Conservation (phyloP, 768 basidiomycete genomes). For the Mycena floridula region DNA sequence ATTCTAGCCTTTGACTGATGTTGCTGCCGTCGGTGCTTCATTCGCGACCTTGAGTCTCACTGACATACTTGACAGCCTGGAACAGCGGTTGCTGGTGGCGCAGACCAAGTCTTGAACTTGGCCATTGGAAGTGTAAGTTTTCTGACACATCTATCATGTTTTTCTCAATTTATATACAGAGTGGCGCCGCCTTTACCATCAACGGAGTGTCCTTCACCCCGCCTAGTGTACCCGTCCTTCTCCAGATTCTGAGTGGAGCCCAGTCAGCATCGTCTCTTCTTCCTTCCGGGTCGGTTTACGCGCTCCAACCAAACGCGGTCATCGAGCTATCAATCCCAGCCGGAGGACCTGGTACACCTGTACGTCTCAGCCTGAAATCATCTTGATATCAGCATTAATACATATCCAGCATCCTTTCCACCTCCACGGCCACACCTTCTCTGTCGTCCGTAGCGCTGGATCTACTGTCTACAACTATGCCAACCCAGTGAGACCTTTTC, state of each 20-base stretch:
- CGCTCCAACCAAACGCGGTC: constrained; percentile 31
- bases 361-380: constrained; percentile 3
- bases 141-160: background rate
- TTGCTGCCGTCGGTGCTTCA: constrained; percentile 3
- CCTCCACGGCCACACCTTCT: constrained; percentile 22
- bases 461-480: constrained; percentile 20
- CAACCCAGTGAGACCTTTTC: constrained; percentile 32
- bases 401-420: constrained; percentile 26
- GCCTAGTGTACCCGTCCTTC: constrained; percentile 33
- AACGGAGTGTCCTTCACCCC: constrained; percentile 22
- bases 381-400: background rate
- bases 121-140: constrained; percentile 10
- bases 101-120: constrained; percentile 19
- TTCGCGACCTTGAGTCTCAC: background rate
- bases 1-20: constrained; percentile 5
- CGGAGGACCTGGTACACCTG: constrained; percentile 12
- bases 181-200: constrained; percentile 19
- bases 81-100: constrained; percentile 16
- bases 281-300: constrained; percentile 27
- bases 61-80: constrained; percentile 17
- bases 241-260: constrained; percentile 39
- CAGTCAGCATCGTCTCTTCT: constrained; percentile 22
- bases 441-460: constrained; percentile 24
- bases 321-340: constrained; percentile 34
- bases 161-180: constrained; percentile 1